Evolutionary conservation across 495 filamentous ascomycete species (phyloP).

Genomic region (Penicillium atrosanguineum): DNA sequence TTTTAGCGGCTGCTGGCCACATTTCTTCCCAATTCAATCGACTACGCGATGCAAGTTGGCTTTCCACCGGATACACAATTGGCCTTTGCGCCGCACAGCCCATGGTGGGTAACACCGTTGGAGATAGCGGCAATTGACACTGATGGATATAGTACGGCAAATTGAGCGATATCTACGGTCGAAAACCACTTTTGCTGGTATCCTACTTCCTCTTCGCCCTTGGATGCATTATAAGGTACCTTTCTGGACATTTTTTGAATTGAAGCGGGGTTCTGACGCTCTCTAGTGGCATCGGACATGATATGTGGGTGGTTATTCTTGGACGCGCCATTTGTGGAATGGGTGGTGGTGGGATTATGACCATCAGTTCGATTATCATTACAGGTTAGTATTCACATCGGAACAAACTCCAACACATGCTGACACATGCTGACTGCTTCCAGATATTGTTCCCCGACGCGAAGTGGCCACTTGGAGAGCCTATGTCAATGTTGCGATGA

Average conservation of each 20-base stretch:
- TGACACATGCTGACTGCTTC: neutral
- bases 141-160: constrained; percentile 38
- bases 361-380: constrained; percentile 58
- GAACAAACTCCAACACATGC: neutral
- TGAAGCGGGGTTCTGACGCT: neutral
- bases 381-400: constrained; percentile 40
- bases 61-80: constrained; percentile 63
- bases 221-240: constrained; percentile 42
- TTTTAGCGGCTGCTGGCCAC: constrained; percentile 59
- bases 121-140: neutral
- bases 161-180: constrained; percentile 48
- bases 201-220: constrained; percentile 44
- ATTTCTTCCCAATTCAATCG: constrained; percentile 68
- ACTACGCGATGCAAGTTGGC: constrained; percentile 59
- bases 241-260: neutral
- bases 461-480: constrained; percentile 66
- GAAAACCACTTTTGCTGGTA: constrained; percentile 36
- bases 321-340: constrained; percentile 59
- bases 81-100: constrained; percentile 59
- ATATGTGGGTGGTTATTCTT: constrained; percentile 53
- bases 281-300: constrained; percentile 47
- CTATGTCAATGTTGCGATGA: constrained; percentile 64
- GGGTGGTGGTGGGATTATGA: constrained; percentile 57
- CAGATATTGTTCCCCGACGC: constrained; percentile 62
- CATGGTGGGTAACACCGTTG: constrained; percentile 31